A percentile compares a stretch with the other conserved stretches of the same genome.
These are phyloP conservation scores for Cystoderma amianthinum DNA, from an alignment of 768 basidiomycete genomes.

Conservation along the genomic window DNA sequence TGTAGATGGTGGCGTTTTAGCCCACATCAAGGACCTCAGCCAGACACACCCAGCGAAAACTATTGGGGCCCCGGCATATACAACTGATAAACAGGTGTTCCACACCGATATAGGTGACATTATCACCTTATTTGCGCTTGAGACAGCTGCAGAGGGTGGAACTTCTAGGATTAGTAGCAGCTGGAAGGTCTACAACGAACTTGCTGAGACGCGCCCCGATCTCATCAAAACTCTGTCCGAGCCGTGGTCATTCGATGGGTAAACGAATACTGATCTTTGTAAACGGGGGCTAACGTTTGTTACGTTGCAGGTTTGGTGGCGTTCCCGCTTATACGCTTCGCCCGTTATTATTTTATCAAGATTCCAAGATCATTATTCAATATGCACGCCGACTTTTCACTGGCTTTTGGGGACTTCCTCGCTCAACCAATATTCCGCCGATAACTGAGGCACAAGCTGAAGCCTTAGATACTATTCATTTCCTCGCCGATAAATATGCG, in stretches of 20 bases:
- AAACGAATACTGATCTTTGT: not conserved
- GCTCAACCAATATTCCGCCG: conserved; percentile 31
- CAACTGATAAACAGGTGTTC: conserved; percentile 17
- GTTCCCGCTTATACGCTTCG: conserved; percentile 25
- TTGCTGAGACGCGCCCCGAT: conserved; percentile 38
- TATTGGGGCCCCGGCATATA: conserved; percentile 16
- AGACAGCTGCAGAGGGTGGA: conserved; percentile 35
- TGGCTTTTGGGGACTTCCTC: conserved; percentile 27
- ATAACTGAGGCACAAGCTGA: conserved; percentile 44
- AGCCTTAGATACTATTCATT: conserved; percentile 37
- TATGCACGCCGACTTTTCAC: conserved; percentile 39
- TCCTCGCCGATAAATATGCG: conserved; percentile 33
- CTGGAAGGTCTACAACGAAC: conserved; percentile 36
- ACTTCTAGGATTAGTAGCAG: conserved; percentile 36
- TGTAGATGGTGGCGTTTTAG: conserved; percentile 12
- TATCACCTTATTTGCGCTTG: conserved; percentile 34
- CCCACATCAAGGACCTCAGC: conserved; percentile 17
- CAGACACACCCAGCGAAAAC: conserved; percentile 11
- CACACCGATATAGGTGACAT: conserved; percentile 37
- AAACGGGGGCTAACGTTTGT: not conserved
- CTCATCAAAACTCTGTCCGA: conserved; percentile 31
- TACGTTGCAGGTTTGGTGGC: conserved; percentile 24
- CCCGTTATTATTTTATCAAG: conserved; percentile 31
- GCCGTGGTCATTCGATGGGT: conserved; percentile 35
- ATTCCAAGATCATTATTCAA: conserved; percentile 32